Evolutionary conservation across 805 yeast species (phyloP).

Genomic region (Candida morakotiae): DNA sequence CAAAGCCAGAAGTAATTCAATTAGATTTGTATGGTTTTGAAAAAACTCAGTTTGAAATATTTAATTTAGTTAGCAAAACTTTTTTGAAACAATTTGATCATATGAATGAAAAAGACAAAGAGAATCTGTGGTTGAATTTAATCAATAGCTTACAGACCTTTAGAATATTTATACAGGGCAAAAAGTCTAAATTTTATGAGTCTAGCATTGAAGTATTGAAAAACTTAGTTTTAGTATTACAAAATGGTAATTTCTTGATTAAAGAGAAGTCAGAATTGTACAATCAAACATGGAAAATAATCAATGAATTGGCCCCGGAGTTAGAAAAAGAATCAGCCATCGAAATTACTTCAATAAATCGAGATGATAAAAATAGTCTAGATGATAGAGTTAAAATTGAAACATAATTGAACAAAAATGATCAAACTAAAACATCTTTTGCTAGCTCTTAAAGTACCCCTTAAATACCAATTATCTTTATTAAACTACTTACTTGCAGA

Average conservation of each 20-base stretch:
- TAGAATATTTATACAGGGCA: conserved; percentile 14
- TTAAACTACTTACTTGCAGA: no score
- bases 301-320: conserved; percentile 25
- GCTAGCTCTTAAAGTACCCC: no score
- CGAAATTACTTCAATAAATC: neutral
- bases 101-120: conserved; percentile 18
- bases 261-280: conserved; percentile 22
- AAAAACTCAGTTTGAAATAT: conserved; percentile 62
- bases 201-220: conserved; percentile 35
- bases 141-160: conserved; percentile 29
- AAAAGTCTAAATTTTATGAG: conserved; percentile 21
- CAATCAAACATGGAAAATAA: conserved; percentile 29
- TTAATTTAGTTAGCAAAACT: conserved; percentile 61
- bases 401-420: neutral
- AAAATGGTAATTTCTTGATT: conserved; percentile 20
- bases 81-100: conserved; percentile 33
- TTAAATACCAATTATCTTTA: no score
- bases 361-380: neutral
- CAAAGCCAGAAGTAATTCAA: conserved; percentile 54
- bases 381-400: neutral
- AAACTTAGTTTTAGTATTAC: conserved; percentile 39
- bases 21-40: conserved; percentile 64
- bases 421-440: neutral
- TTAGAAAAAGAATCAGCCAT: conserved; percentile 18
- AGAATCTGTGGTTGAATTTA: conserved; percentile 31